Conservation (phyloP, 768 basidiomycete genomes). For the Tulasnella sp. region DNA sequence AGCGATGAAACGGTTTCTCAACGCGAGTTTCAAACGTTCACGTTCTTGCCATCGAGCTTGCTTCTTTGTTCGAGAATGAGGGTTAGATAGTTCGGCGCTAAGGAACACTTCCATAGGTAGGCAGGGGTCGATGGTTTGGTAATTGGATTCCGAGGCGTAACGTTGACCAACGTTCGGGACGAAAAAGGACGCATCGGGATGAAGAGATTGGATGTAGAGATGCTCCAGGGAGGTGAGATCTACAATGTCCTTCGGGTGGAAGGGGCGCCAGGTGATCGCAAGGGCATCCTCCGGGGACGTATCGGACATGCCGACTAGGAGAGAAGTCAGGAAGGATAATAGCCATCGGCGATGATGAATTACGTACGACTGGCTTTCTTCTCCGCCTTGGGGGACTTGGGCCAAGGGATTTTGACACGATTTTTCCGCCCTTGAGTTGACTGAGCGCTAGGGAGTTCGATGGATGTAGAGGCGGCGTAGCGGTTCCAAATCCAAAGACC, state of each 20-base stretch:
- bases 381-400: slow-evolving; percentile 26
- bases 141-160: background rate
- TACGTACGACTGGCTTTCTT: slow-evolving; percentile 12
- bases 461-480: slow-evolving; percentile 51
- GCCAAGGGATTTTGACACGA: slow-evolving; percentile 55
- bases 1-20: slow-evolving; percentile 41
- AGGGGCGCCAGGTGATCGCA: slow-evolving; percentile 59
- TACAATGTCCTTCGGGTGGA: slow-evolving; percentile 33
- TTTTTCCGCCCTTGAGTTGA: slow-evolving; percentile 27
- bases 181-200: slow-evolving; percentile 1
- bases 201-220: slow-evolving; percentile 41
- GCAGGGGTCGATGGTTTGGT: slow-evolving; percentile 32
- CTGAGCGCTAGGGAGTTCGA: slow-evolving; percentile 32
- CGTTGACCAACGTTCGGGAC: background rate
- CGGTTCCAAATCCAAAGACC: slow-evolving; percentile 62
- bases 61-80: slow-evolving; percentile 72
- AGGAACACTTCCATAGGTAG: slow-evolving; percentile 56
- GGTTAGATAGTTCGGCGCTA: slow-evolving; percentile 61
- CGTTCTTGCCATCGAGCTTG: slow-evolving; percentile 59
- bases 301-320: slow-evolving; percentile 48
- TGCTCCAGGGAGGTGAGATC: slow-evolving; percentile 39
- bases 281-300: slow-evolving; percentile 48
- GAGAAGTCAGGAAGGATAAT: slow-evolving; percentile 17
- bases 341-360: background rate
- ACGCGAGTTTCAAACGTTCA: slow-evolving; percentile 32